Evolutionary conservation across 345 rosid genomes (phyloP), one percentile per base, ranked within the genome.

Genomic region (Boechera divaricarpa): DNA sequence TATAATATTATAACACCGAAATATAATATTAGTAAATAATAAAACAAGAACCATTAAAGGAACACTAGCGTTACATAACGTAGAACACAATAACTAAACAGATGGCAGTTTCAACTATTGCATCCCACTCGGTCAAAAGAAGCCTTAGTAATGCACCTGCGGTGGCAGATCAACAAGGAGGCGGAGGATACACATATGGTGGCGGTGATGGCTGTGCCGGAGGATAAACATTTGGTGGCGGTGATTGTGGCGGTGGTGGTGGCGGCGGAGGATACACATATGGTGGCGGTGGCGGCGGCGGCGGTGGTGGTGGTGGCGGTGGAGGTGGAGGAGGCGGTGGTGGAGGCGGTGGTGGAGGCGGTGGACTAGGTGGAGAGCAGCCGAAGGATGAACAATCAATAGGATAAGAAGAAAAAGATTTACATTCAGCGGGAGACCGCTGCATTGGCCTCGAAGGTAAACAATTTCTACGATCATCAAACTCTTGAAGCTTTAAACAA

Each of bases 381-480:
- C 90, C 88, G 7, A 69, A 83, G 18, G 86, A 81, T 5, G 81
- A 80, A 63, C 96, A 94, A 64, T 82, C 76, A 62, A 83, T 72
- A 35, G 89, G 90, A 74, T 80, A 65, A 28, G 82, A 81, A 77
- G 91, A 84, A 63, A 90, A 86, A 0, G 86, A 71, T 47, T 72
- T 80, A 55, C 98, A 94, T 57, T 88, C 91, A 11, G 74, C 60
- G 2, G 67, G 63, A 16, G 98, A 83, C 29, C 97, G 79, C 73
- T 94, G 97, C 48, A 67, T 38, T 42, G 94, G 93, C 73, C 90
- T 83, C 4, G 51, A 28, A 0, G 86, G 89, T 32, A 94, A 82
- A 79, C 98, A 94, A 44, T 94, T 94, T 76, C 57, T 31, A 41
- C 72, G 77, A 60, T 93, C 97, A 61, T 91, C 87, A 76, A 83